Base-by-base conservation (phyloP, 2,329 filamentous ascomycete species). In the Hypomyces rosellus region DNA sequence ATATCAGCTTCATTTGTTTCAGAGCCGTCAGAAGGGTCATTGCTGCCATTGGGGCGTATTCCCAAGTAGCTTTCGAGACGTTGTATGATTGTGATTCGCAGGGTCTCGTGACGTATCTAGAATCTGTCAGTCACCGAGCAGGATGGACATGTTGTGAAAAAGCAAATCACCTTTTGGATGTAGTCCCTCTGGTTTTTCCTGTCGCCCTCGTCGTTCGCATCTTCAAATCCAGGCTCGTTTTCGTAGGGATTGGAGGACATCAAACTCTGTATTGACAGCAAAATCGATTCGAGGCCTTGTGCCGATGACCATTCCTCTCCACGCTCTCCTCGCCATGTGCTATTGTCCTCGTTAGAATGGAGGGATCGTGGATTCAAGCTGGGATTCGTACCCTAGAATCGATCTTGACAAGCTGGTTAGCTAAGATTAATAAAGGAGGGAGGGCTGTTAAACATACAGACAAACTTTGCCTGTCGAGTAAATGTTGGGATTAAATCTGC, bases 231-330 rank as follows among this genome's bases (percentile, higher is more conserved):
- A 1, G 93, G 93, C 65, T 99, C 93, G 61, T 97, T 96, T 64
- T 93, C 89, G 68, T 96, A 97, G 0, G 92, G 93, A 60, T 96
- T 96, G 25, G 82, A 72, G 1, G 90, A 96, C 86, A 99, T 91
- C 41, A 99, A 75, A 66, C 91, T 96, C 69, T 99, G 93, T 51
- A 99, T 96, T 5, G 92, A 97, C 48, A 97, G 81, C 44, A 99
- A 70, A 45, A 97, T 89, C 1, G 92, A 97, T 66, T 97, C 93
- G 1, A 99, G 75, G 6, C 93, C 92, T 66, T 97, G 93, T 1
- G 92, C 93, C 14, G 91, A 90, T 14, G 91, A 96, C 93, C 93
- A 99, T 66, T 96, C 85, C 68, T 97, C 93, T 49, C 91, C 89
- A 14, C 82, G 79, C 63, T 96, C 86, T 25, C 91, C 91, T 45